Conservation (phyloP, 2,329 filamentous ascomycete species). For the Dryadomyces quercus-mongolicae region DNA sequence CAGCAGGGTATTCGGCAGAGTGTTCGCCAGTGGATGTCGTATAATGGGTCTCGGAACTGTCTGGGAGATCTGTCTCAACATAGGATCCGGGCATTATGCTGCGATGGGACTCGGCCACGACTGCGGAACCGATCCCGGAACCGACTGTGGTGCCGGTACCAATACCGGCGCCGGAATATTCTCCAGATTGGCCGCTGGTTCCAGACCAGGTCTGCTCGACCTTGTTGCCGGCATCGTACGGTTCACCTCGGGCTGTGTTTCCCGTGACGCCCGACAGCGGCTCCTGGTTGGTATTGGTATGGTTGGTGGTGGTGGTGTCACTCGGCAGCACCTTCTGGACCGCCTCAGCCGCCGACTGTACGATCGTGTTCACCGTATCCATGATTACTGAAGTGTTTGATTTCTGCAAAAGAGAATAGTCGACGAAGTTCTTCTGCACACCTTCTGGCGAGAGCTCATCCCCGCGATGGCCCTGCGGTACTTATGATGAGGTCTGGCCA, state of each 20-base stretch:
- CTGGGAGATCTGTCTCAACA: background rate
- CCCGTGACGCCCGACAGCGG: constrained; percentile 66
- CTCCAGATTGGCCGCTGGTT: constrained; percentile 19
- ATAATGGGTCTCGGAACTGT: background rate
- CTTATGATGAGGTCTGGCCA: too few species aligned
- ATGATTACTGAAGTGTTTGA: constrained; percentile 36
- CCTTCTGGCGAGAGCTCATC: background rate
- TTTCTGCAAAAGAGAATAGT: background rate
- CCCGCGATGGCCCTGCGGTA: too few species aligned
- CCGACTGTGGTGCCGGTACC: too few species aligned
- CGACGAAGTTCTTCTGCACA: too few species aligned
- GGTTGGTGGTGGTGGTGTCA: too few species aligned
- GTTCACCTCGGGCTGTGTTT: constrained; percentile 49
- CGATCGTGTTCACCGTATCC: constrained; percentile 51
- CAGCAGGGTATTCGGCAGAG: background rate
- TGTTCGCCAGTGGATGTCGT: background rate
- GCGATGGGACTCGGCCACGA: too few species aligned
- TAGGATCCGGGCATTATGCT: too few species aligned
- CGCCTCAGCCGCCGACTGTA: constrained; percentile 32
- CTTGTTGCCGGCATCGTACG: too few species aligned
- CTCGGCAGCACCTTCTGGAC: constrained; percentile 29
- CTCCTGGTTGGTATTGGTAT: constrained; percentile 39
- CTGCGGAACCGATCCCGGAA: too few species aligned
- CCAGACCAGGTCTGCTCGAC: too few species aligned
- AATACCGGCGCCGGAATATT: too few species aligned